A percentile compares a stretch with the other conserved stretches of the same genome.
Evolutionary conservation across 305 asterid species (phyloP).

Genomic region (Solanum aculeatissimum): DNA sequence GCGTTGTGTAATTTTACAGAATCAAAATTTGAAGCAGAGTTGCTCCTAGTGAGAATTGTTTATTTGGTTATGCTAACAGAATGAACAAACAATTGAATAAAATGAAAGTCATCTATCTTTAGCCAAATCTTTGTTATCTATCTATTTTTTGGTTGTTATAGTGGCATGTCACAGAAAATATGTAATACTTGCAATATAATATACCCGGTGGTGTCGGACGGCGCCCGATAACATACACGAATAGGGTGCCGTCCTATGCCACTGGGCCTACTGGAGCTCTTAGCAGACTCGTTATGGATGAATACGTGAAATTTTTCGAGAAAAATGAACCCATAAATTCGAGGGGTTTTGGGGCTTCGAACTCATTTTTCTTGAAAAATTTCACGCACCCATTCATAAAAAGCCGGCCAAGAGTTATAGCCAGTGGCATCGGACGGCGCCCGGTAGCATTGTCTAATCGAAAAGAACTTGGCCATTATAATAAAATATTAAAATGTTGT

Average conservation of each 20-base stretch:
- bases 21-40: not conserved
- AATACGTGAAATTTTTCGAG: no score
- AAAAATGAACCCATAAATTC: no score
- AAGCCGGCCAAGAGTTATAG: no score
- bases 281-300: no score
- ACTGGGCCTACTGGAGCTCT: no score
- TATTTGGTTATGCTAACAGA: not conserved
- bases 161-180: not conserved
- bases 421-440: no score
- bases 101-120: not conserved
- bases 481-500: not conserved
- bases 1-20: not conserved
- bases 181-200: not conserved
- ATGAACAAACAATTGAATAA: not conserved
- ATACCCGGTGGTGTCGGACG: not conserved
- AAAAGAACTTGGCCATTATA: not conserved
- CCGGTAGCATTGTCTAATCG: not conserved
- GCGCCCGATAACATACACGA: no score
- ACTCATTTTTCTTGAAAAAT: no score
- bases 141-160: rapidly evolving
- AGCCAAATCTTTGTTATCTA: not conserved
- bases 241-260: no score
- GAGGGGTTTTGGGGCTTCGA: no score
- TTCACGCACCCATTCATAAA: no score
- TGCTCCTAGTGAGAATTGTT: not conserved